Percentiles rank a stretch among this genome's conserved stretches.
Conservation (phyloP, 208 protist genomes). For the Novymonas esmeraldas region DNA sequence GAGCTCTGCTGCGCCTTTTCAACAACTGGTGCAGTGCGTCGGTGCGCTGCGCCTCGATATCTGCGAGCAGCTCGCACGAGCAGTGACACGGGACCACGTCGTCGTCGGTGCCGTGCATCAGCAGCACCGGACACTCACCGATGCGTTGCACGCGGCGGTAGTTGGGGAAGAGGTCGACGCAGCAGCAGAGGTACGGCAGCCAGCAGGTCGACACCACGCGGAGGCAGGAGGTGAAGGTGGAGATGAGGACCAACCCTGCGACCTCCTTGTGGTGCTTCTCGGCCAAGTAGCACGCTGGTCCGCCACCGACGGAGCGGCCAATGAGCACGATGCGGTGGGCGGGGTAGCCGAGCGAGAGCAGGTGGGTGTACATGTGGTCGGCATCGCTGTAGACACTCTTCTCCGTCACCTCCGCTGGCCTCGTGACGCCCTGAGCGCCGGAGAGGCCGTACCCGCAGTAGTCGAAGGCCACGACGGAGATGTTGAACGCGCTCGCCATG, state of each 20-base stretch:
- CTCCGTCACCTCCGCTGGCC: constrained; percentile 21
- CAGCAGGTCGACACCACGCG: constrained; percentile 37
- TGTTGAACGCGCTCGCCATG: constrained; percentile 26
- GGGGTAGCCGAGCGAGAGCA: constrained; percentile 42
- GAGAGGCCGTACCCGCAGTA: constrained; percentile 86
- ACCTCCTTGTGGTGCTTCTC: constrained; percentile 63
- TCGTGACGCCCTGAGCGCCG: constrained; percentile 2
- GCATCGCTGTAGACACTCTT: constrained; percentile 69
- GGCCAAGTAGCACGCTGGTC: constrained; percentile 75
- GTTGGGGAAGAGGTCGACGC: constrained; percentile 69
- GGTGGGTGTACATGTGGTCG: constrained; percentile 62
- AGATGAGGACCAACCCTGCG: constrained; percentile 64
- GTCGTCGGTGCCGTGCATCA: constrained; percentile 73
- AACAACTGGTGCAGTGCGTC: not conserved
- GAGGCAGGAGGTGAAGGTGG: constrained; percentile 79
- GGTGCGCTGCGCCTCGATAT: constrained; percentile 1
- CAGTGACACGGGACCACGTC: constrained; percentile 64
- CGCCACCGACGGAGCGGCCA: constrained; percentile 80
- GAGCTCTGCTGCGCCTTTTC: not conserved
- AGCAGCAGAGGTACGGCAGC: constrained; percentile 36
- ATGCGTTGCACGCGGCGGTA: constrained; percentile 41
- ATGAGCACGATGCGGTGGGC: constrained; percentile 57
- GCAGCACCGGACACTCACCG: constrained; percentile 56
- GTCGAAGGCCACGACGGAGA: constrained; percentile 70
- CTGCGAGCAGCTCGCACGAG: constrained; percentile 37